phyloP scores from a whole-genome alignment of 148 eudicot species.

The Amaranthus cruentus region DNA sequence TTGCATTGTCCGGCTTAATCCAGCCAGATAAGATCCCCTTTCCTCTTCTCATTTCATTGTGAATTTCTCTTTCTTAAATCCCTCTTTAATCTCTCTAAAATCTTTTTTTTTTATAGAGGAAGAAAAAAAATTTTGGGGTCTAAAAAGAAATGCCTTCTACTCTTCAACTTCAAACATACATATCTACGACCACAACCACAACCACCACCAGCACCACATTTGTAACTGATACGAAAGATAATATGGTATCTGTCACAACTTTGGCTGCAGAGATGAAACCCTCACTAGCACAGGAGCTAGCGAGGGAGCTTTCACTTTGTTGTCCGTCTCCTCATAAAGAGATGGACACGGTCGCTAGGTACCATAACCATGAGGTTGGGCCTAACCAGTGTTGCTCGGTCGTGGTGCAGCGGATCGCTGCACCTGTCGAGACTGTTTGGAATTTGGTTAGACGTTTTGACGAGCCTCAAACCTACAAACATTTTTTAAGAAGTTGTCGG shows the following conservation, averaged over 20 bases:
- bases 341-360: slow-evolving; percentile 25
- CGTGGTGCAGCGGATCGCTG: slow-evolving; percentile 43
- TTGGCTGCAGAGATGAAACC: slow-evolving; percentile 28
- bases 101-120: not conserved
- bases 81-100: not conserved
- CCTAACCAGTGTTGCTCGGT: slow-evolving; percentile 58
- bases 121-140: not conserved
- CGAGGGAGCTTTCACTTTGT: slow-evolving; percentile 22
- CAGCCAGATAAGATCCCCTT: slow-evolving; percentile 16
- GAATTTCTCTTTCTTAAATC: not conserved
- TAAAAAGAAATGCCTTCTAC: slow-evolving; percentile 44
- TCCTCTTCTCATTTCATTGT: not conserved
- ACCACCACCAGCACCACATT: slow-evolving; percentile 4
- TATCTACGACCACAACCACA: slow-evolving; percentile 19
- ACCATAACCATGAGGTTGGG: slow-evolving; percentile 49
- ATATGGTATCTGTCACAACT: not conserved
- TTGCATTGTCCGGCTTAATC: slow-evolving; percentile 25
- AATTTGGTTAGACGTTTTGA: slow-evolving; percentile 62
- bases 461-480: slow-evolving; percentile 73
- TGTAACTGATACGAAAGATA: not conserved
- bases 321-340: slow-evolving; percentile 26
- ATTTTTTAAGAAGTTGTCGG: slow-evolving; percentile 65
- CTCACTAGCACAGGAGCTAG: slow-evolving; percentile 25
- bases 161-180: slow-evolving; percentile 35
- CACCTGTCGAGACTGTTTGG: slow-evolving; percentile 57